A percentile compares a stretch with the other conserved stretches of the same genome.
Conservation (phyloP, 257 asterid genomes). For the Solanum pimpinellifolium region DNA sequence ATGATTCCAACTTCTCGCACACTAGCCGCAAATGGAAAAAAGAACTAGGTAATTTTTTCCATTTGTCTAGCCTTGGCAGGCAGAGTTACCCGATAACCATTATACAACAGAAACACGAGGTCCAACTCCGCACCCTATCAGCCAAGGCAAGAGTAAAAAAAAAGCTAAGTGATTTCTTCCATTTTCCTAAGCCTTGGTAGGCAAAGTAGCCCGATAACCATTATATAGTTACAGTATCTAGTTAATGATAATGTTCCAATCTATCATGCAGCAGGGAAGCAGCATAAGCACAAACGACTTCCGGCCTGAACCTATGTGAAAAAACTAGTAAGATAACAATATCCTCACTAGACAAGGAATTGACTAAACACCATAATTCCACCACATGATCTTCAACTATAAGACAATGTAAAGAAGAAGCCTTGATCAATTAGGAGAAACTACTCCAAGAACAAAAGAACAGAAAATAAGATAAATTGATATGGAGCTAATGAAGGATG, state of each 20-base stretch:
- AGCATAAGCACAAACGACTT: not conserved
- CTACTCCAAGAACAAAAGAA: not conserved
- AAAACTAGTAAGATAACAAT: not conserved
- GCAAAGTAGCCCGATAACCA: not conserved
- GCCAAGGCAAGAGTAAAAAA: not conserved
- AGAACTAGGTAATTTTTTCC: not conserved
- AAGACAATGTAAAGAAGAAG: not conserved
- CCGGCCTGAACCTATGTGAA: not conserved
- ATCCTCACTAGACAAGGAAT: not conserved
- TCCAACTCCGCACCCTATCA: not conserved
- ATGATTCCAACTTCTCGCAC: not conserved
- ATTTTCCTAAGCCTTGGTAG: not conserved
- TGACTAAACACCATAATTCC: not conserved
- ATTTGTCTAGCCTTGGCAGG: not conserved
- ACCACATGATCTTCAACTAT: not conserved
- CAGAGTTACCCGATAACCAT: not conserved
- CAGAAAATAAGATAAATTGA: not conserved
- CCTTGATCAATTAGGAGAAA: not conserved
- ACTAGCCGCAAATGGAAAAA: not conserved
- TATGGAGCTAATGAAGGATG: not conserved
- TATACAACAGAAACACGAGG: not conserved
- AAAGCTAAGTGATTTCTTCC: not conserved
- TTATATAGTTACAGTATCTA: not conserved
- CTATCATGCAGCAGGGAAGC: not conserved
- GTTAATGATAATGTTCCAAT: not conserved